phyloP scores from a whole-genome alignment of 2,329 filamentous ascomycete species.

The Mycosphaerella arachidis region DNA sequence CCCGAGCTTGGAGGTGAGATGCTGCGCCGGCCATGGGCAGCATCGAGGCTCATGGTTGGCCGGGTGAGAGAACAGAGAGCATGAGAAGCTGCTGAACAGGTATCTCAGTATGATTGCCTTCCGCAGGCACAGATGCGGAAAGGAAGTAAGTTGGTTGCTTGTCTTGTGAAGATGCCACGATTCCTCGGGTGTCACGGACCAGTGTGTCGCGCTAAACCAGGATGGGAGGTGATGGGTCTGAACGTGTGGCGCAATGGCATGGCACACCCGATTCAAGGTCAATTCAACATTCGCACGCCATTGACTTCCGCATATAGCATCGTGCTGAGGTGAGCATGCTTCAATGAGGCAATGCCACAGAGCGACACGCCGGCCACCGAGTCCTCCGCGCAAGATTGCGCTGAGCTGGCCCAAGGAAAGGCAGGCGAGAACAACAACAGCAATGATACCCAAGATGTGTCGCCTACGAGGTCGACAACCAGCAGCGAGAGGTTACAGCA shows the following conservation, averaged over 20 bases:
- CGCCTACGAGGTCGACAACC: background rate
- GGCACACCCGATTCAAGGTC: background rate
- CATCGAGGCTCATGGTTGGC: conserved; percentile 59
- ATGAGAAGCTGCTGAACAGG: background rate
- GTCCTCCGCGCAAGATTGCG: conserved; percentile 4
- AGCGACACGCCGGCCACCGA: conserved; percentile 8
- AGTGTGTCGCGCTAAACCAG: background rate
- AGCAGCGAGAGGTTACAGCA: conserved; percentile 3
- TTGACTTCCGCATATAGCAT: background rate
- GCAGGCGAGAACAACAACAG: background rate
- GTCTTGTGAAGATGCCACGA: background rate
- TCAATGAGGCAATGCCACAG: conserved; percentile 20
- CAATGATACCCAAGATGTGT: background rate
- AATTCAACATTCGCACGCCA: background rate
- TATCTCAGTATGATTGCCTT: background rate
- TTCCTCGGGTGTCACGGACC: background rate
- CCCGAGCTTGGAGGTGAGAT: conserved; percentile 79
- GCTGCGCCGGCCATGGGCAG: conserved; percentile 53
- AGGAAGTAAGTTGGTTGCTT: background rate
- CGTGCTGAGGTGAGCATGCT: background rate
- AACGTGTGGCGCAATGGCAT: background rate
- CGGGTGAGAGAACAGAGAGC: background rate
- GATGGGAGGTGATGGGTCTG: too few relatives aligned
- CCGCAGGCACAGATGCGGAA: background rate
- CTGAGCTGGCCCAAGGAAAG: background rate